A percentile compares a stretch with the other conserved stretches of the same genome.
These are phyloP conservation scores for Leptographium flavum DNA, from an alignment of 2,329 filamentous ascomycete genomes.

Conservation along the genomic window DNA sequence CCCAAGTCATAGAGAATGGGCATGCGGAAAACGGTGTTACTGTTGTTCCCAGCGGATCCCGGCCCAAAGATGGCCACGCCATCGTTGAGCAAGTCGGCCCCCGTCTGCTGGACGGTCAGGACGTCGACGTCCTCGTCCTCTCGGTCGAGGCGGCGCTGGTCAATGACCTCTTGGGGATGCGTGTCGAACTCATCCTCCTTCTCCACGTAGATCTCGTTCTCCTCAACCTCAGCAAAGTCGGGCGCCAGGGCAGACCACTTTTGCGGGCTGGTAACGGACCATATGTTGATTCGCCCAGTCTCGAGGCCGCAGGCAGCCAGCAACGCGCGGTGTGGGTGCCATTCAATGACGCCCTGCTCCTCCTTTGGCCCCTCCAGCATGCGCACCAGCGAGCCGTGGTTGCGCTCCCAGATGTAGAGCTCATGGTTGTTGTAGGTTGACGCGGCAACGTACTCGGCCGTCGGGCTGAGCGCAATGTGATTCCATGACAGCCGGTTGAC, in stretches of 20 bases:
- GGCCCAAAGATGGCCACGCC: not conserved
- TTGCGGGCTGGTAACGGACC: slow-evolving; percentile 89
- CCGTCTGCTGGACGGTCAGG: slow-evolving; percentile 56
- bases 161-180: slow-evolving; percentile 85
- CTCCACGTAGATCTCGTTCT: slow-evolving; percentile 95
- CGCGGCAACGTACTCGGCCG: slow-evolving; percentile 88
- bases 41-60: not conserved
- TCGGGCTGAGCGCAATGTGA: slow-evolving; percentile 86
- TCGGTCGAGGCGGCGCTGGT: slow-evolving; percentile 74
- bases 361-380: slow-evolving; percentile 96
- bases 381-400: slow-evolving; percentile 84
- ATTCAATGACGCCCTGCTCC: slow-evolving; percentile 91
- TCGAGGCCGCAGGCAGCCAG: slow-evolving; percentile 87
- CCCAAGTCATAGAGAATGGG: slow-evolving; percentile 86
- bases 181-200: slow-evolving; percentile 97
- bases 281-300: slow-evolving; percentile 85
- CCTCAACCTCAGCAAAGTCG: slow-evolving; percentile 93
- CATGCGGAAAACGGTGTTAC: slow-evolving; percentile 54
- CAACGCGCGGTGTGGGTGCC: slow-evolving; percentile 80
- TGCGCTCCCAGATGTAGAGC: slow-evolving; percentile 95
- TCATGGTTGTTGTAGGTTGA: slow-evolving; percentile 98
- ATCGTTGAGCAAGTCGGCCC: slow-evolving; percentile 35
- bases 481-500: slow-evolving; percentile 95
- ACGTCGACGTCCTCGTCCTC: slow-evolving; percentile 94
- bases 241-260: slow-evolving; percentile 95